Evolutionary conservation across 2,329 filamentous ascomycete genomes (phyloP).

Genomic region (Didymella sp.): DNA sequence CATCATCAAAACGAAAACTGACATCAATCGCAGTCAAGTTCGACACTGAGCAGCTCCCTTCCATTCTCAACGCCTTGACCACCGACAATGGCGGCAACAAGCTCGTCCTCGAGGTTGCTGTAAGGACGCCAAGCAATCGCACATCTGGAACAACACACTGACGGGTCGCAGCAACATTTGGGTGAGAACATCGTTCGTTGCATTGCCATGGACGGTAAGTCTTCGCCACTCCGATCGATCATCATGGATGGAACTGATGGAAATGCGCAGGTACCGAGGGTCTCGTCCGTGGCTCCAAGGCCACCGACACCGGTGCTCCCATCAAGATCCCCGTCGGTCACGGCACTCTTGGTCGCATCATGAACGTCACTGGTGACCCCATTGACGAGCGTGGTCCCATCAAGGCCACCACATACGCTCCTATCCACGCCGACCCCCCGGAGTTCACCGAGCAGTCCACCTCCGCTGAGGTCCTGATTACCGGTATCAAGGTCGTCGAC

Average conservation of each 20-base stretch:
- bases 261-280: conserved; percentile 85
- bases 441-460: conserved; percentile 96
- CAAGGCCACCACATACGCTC: conserved; percentile 84
- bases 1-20: conserved; percentile 40
- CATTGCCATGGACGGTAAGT: conserved; percentile 99
- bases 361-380: conserved; percentile 99
- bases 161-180: conserved; percentile 83
- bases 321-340: conserved; percentile 96
- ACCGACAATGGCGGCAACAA: conserved; percentile 92
- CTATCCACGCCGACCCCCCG: conserved; percentile 95
- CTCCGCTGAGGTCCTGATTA: conserved; percentile 93
- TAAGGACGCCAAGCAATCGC: conserved; percentile 61
- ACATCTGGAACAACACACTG: conserved; percentile 35
- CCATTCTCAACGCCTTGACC: conserved; percentile 96
- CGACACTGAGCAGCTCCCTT: conserved; percentile 87
- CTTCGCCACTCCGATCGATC: not conserved
- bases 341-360: conserved; percentile 95
- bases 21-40: conserved; percentile 80
- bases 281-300: conserved; percentile 91
- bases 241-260: conserved; percentile 28
- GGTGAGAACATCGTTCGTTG: conserved; percentile 98
- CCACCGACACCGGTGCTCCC: conserved; percentile 86
- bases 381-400: conserved; percentile 99
- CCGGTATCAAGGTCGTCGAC: conserved; percentile 99
- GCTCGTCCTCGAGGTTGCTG: conserved; percentile 94